These are phyloP conservation scores for Lipomyces starkeyi DNA, from an alignment of 805 yeast genomes.

Conservation along the genomic window DNA sequence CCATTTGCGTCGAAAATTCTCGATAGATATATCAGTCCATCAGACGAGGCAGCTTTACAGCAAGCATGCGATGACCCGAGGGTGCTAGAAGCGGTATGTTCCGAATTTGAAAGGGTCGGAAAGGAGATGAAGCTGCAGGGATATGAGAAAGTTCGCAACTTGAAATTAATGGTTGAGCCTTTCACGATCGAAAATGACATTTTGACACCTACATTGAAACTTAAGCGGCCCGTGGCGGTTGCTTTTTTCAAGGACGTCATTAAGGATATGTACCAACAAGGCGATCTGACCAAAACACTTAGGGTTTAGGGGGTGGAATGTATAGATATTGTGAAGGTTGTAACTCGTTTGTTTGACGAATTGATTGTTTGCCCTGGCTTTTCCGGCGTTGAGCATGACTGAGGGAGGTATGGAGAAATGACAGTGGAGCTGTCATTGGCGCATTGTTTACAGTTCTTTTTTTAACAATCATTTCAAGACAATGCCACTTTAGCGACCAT, in stretches of 20 bases:
- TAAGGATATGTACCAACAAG: constrained; percentile 56
- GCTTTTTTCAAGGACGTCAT: constrained; percentile 51
- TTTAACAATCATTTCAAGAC: too few species aligned
- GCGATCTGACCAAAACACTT: constrained; percentile 39
- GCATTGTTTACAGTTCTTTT: too few species aligned
- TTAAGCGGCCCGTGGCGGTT: constrained; percentile 58
- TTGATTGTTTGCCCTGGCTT: too few species aligned
- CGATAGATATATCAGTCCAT: constrained; percentile 44
- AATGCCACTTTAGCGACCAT: too few species aligned
- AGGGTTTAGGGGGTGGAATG: background rate
- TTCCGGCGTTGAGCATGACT: too few species aligned
- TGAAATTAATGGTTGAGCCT: constrained; percentile 62
- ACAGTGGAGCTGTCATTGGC: too few species aligned
- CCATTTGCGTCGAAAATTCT: constrained; percentile 40
- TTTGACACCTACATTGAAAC: constrained; percentile 70
- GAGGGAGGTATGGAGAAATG: too few species aligned
- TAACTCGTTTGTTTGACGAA: too few species aligned
- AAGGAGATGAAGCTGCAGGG: constrained; percentile 56
- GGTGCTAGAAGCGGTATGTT: constrained; percentile 49
- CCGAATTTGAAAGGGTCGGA: constrained; percentile 50
- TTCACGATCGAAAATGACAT: constrained; percentile 64
- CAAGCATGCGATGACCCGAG: constrained; percentile 46
- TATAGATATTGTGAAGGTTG: background rate
- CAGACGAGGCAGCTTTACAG: constrained; percentile 44
- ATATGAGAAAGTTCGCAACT: constrained; percentile 66